Conservation (phyloP, 1,139 yeast species). For the Kodamaea suecica region DNA sequence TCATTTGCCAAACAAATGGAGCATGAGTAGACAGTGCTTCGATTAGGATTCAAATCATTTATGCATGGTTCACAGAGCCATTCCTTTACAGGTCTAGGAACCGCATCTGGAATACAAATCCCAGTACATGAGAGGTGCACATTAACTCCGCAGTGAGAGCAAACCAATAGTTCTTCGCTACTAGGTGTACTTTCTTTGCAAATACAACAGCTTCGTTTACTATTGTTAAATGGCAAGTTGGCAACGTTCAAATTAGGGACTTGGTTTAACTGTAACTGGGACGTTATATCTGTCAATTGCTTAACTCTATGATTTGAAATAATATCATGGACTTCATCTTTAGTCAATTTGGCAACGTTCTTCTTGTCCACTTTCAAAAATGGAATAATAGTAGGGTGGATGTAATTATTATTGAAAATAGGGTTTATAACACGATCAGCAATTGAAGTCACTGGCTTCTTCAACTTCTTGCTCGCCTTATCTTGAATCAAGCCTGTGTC, state of each 20-base stretch:
- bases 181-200: constrained; percentile 40
- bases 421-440: constrained; percentile 9
- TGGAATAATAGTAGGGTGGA: constrained; percentile 12
- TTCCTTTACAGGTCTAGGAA: constrained; percentile 29
- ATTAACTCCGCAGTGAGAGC: constrained; percentile 66
- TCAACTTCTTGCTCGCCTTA: constrained; percentile 2
- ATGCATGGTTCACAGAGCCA: constrained; percentile 88
- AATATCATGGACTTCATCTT: constrained; percentile 11
- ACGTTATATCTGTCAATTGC: constrained; percentile 24
- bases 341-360: constrained; percentile 12
- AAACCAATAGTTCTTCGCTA: constrained; percentile 41
- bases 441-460: constrained; percentile 3
- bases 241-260: constrained; percentile 20
- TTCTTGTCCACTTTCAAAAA: constrained; percentile 15
- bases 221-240: constrained; percentile 24
- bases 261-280: constrained; percentile 20
- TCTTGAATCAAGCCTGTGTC: background rate
- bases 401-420: constrained; percentile 19
- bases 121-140: constrained; percentile 79
- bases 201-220: constrained; percentile 49
- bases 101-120: constrained; percentile 24
- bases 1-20: constrained; percentile 60
- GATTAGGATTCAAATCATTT: constrained; percentile 62
- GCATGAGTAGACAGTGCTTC: constrained; percentile 62
- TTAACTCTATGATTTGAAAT: constrained; percentile 17